Conservation (phyloP, 352 stramenopile species). For the Globisporangium emineosum region DNA sequence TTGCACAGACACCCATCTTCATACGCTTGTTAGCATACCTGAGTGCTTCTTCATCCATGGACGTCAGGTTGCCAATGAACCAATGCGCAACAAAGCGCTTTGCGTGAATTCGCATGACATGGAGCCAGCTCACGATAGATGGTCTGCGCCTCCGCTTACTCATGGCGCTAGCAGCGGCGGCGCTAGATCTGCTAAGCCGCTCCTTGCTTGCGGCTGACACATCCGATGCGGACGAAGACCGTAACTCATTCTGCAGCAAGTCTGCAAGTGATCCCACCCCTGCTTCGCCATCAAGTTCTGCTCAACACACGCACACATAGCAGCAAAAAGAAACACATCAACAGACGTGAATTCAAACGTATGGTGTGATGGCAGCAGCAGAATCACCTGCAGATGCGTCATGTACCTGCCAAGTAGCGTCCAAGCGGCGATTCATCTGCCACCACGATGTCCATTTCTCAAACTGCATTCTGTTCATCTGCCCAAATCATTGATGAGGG, state of each 20-base stretch:
- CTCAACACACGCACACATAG: neutral
- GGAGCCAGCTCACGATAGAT: neutral
- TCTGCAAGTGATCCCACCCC: neutral
- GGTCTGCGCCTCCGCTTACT: neutral
- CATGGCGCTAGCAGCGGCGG: conserved; percentile 12
- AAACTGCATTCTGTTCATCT: too few relatives aligned
- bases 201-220: neutral
- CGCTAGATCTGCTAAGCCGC: conserved; percentile 3
- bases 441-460: conserved; percentile 51
- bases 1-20: neutral
- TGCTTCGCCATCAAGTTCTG: neutral
- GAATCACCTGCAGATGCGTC: neutral
- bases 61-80: neutral
- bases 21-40: too few relatives aligned
- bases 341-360: neutral
- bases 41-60: conserved; percentile 3
- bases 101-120: conserved; percentile 1
- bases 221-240: neutral
- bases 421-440: conserved; percentile 42
- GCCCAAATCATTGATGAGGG: too few relatives aligned
- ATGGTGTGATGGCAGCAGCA: neutral
- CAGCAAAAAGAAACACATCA: neutral
- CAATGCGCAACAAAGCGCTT: conserved; percentile 1
- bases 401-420: conserved; percentile 50
- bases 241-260: neutral